These are phyloP conservation scores for Cryptosporidium felis DNA, from an alignment of 169 alveolate species.

Conservation along the genomic window DNA sequence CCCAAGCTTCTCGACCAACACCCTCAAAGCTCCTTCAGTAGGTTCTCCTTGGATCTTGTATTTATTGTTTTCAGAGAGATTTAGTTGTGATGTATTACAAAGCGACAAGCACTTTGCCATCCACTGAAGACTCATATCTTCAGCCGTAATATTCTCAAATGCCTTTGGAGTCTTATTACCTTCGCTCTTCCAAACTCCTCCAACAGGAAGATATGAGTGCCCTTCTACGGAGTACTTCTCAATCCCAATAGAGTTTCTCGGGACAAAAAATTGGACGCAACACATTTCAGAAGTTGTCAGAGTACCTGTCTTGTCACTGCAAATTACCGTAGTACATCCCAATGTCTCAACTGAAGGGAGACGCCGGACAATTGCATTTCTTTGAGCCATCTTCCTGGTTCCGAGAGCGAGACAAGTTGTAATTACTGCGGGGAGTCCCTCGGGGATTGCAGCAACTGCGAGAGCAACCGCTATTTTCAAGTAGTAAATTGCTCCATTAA, in stretches of 20 bases:
- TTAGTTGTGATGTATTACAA: conserved; percentile 79
- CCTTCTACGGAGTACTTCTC: conserved; percentile 79
- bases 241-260: conserved; percentile 47
- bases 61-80: not conserved
- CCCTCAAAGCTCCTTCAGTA: conserved; percentile 87
- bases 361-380: conserved; percentile 95
- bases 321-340: conserved; percentile 98
- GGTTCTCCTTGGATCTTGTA: conserved; percentile 84
- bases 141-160: conserved; percentile 70
- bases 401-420: conserved; percentile 99
- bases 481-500: conserved; percentile 95
- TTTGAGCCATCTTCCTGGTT: conserved; percentile 94
- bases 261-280: conserved; percentile 73
- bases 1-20: conserved; percentile 84
- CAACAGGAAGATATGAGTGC: conserved; percentile 78
- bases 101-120: conserved; percentile 75
- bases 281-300: conserved; percentile 96
- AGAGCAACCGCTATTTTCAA: conserved; percentile 98
- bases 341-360: conserved; percentile 97
- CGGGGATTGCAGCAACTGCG: conserved; percentile 99
- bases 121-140: conserved; percentile 59
- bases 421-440: conserved; percentile 99
- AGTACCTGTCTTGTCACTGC: conserved; percentile 99
- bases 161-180: conserved; percentile 57
- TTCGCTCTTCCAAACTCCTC: conserved; percentile 71